Conservation (phyloP, 805 yeast species). For the Komagataella populi region DNA sequence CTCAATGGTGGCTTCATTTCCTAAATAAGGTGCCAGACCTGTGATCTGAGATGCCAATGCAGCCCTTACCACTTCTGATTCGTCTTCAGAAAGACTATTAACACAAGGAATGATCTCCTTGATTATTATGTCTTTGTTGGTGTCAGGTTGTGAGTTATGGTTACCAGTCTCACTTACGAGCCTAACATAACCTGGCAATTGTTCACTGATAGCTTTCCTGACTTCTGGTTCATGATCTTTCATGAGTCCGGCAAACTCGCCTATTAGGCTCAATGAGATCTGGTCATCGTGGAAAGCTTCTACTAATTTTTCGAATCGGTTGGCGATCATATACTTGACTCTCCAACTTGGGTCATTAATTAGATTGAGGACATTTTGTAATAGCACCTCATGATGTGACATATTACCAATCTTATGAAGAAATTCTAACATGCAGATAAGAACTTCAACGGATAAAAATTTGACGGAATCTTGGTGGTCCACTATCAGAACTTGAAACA, state of each 20-base stretch:
- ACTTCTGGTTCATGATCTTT: slow-evolving; percentile 95
- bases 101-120: slow-evolving; percentile 72
- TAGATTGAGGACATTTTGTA: slow-evolving; percentile 53
- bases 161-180: slow-evolving; percentile 22
- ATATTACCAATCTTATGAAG: slow-evolving; percentile 44
- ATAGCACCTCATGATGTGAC: slow-evolving; percentile 48
- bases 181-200: slow-evolving; percentile 63
- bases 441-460: slow-evolving; percentile 75
- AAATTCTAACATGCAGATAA: slow-evolving; percentile 67
- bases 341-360: slow-evolving; percentile 93
- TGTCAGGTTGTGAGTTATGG: neutral
- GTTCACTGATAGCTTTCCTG: slow-evolving; percentile 86
- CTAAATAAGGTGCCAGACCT: slow-evolving; percentile 72
- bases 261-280: slow-evolving; percentile 45
- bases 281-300: slow-evolving; percentile 43
- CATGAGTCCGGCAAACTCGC: slow-evolving; percentile 64
- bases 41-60: slow-evolving; percentile 85
- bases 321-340: slow-evolving; percentile 97
- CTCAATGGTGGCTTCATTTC: slow-evolving; percentile 74
- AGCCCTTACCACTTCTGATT: slow-evolving; percentile 86
- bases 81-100: slow-evolving; percentile 74
- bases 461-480: slow-evolving; percentile 95
- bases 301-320: slow-evolving; percentile 69
- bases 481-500: slow-evolving; percentile 64
- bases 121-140: slow-evolving; percentile 35